Evolutionary conservation across 192 early-diverging fungal species (phyloP), one percentile per base, ranked within the genome.

Genomic region (Mortierella hygrophila): DNA sequence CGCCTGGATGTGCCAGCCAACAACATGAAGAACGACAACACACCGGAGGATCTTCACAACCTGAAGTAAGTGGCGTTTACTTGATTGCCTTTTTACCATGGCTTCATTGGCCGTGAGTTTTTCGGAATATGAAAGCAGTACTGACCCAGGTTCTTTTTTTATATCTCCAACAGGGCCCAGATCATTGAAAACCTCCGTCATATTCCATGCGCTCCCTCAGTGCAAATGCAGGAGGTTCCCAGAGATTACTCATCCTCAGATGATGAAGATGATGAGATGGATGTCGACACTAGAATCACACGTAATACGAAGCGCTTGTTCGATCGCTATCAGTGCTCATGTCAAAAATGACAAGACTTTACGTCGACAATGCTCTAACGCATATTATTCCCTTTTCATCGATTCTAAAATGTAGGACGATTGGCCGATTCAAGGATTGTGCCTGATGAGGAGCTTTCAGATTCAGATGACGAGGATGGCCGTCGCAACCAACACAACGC

Each of bases 11-110:
- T 96, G 23, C 94, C 95, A 0, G 90, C 96, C 54, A 98, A 94
- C 85, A 97, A 96, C 78, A 94, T 96, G 93, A 94, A 96, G 74
- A 97, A 99, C 84, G 90, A 93, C 80, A 99, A 99, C 84, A 95
- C 94, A 38, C 93, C 94, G 13, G 91, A 95, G 82, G 96, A 97
- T 79, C 92, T 99, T 49, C 94, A 97, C 74, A 93, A 94, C 68
- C 94, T 98, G 75, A 93, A 94, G 95, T 95, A 88, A 63, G 89
- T 73, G 23, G 5, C 0, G 0, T 9, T 6, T 52, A 18, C 18
- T 4, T 52, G 16, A 52, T 52, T 20, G 16, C 5, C 18, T 20
- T 52, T 18, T 18, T 52, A 52, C 5, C 15, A 0, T 16, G 3
- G 49, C 16, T 11, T 18, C 16, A 16, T 4, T 16, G 4, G 0